Conservation (phyloP, 78 protist species). For the slime mould (Dictyostelium discoideum) region DNA sequence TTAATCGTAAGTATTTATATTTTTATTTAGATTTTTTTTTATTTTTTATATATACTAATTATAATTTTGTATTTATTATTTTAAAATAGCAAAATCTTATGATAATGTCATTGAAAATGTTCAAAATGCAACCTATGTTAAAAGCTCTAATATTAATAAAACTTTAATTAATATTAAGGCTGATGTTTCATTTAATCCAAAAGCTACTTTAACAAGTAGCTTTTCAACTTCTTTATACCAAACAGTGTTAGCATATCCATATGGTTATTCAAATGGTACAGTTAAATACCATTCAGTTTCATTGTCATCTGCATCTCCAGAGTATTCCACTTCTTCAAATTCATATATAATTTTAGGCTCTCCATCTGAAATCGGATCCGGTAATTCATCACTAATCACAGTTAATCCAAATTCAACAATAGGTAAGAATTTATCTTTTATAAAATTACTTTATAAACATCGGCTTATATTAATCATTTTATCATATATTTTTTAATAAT, state of each 20-base stretch:
- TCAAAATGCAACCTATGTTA: neutral
- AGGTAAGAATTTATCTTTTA: neutral
- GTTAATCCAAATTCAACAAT: neutral
- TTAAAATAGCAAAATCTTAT: neutral
- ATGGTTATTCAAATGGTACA: constrained; percentile 1
- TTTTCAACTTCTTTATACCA: neutral
- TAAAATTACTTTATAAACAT: too few species aligned
- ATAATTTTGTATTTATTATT: neutral
- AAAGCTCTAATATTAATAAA: neutral
- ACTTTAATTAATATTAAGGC: neutral
- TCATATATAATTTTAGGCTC: neutral
- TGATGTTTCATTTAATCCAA: neutral
- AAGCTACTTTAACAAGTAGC: neutral
- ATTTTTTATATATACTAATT: neutral
- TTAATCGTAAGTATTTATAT: neutral
- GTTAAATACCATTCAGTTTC: neutral
- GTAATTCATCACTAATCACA: neutral
- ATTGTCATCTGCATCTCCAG: neutral
- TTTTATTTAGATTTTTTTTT: neutral
- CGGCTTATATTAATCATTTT: too few species aligned
- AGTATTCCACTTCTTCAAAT: neutral
- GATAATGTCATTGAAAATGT: neutral
- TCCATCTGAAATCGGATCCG: neutral
- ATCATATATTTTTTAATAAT: neutral
- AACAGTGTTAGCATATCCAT: neutral